Evolutionary conservation across 352 stramenopile species (phyloP), one percentile per base, ranked within the genome.

Genomic region (Phytophthora hibernalis): DNA sequence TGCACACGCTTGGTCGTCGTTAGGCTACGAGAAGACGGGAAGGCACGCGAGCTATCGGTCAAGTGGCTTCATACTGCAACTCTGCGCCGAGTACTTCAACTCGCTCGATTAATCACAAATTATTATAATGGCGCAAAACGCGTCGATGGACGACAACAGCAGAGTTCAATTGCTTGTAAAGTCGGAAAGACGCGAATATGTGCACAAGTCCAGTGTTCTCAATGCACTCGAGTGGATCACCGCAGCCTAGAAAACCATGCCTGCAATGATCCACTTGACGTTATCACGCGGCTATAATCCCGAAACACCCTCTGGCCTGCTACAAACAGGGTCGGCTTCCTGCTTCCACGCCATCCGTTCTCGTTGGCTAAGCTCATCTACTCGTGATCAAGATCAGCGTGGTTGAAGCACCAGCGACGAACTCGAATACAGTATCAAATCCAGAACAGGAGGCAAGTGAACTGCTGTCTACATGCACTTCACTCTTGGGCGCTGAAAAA

Each of bases 1-100:
- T 54, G 50, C 31, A 42, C 22, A 24, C 59, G 47, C 53, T 65
- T 64, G 47, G 37, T 56, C 35, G 45, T 51, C 45, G 21, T 16
- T 43, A 28, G 38, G 40, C 21, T 28, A 38, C 16, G 18, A 44
- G 28, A n/a, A 28, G 48, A 20, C 48, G 42, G 56, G 56, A 56
- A 65, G 24, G 52, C 37, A 61, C 40, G 40, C 40, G 22, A 24
- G 38, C 28, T 50, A 28, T 31, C 43, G 43, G 40, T 50, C 38
- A 45, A 45, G 38, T n/a, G n/a, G 38, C 38, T 45, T 45, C n/a
- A 42, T 5, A 45, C 18, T 50, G 49, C 48, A 65, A 65, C 57
- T 18, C 37, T 47, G 44, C 26, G 18, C 35, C 24, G 33, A 49
- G 48, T 9, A 48, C 61, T 54, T 30, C 43, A 38, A 48, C 10